Base-by-base conservation (phyloP, 805 yeast species). In the Ogataea henricii region DNA sequence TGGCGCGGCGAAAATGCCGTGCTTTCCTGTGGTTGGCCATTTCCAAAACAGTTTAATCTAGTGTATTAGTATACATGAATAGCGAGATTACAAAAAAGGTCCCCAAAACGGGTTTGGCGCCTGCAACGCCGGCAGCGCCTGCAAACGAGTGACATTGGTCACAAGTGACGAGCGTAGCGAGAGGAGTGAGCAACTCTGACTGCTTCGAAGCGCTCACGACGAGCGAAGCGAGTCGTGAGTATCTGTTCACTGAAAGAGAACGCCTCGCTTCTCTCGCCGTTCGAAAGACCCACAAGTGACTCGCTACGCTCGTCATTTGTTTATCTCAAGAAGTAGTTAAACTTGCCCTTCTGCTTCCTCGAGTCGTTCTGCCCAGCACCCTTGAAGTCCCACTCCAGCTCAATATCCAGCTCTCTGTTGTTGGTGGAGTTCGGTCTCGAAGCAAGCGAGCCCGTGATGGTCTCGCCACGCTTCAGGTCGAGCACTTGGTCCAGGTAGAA, bases 401-500 rank as follows among this genome's bases (percentile, higher is more conserved):
- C 85, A 57, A 94, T 81, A 64, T 92, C 97, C 59, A 92, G 72
- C 62, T 94, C 97, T 70, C 99, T 81, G 52, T 94, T 95, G 68
- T 94, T 94, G 45, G 53, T 64, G 39, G 65, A 67, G 67, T 87
- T 90, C 48, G 98, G 98, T 62, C 83, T 76, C 53, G 88, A 83
- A 9, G 85, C 79, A 49, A 94, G 71, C 25, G 72, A 71, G 39
- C 98, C 94, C 49, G 77, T 77, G 55, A 95, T 74, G 34, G 66
- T 62, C 60, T 94, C 99, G 48, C 92, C 96, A 57, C 75, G 73
- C 63, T 84, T 83, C 53, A 87, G 71, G 61, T 83, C 87, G 55
- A 92, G 69, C 23, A 88, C 96, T 60, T 89, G 87, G 58, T 79
- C 82, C 62, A 92, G 76, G 69, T 94, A 95, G 71, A 95, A 90